phyloP scores from a whole-genome alignment of 306 rosid genomes.

The Senna tora region DNA sequence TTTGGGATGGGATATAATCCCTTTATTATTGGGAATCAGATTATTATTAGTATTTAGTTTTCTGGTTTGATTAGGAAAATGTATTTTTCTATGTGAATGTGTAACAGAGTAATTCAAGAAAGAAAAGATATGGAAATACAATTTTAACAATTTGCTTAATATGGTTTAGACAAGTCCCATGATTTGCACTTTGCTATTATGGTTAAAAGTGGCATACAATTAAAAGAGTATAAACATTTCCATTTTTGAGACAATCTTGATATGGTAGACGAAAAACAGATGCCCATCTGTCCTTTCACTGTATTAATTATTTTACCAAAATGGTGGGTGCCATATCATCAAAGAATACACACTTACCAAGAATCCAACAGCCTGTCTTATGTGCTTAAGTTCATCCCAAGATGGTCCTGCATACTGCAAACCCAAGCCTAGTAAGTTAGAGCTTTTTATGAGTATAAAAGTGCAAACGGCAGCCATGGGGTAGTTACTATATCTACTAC shows the following conservation, averaged over 20 bases:
- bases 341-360: conserved; percentile 56
- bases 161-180: neutral
- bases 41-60: too few relatives aligned
- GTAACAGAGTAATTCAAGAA: too few relatives aligned
- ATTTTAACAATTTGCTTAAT: too few relatives aligned
- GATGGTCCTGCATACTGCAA: conserved; percentile 82
- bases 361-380: conserved; percentile 91
- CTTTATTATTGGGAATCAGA: too few relatives aligned
- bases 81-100: too few relatives aligned
- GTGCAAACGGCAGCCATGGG: neutral
- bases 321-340: neutral
- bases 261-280: conserved; percentile 2
- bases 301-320: neutral
- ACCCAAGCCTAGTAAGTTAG: conserved; percentile 10
- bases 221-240: neutral
- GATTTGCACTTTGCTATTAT: conserved; percentile 11
- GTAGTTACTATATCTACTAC: conserved; percentile 10
- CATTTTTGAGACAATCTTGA: conserved; percentile 9
- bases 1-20: too few relatives aligned
- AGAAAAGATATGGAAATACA: too few relatives aligned
- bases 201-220: neutral
- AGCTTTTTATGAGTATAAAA: conserved; percentile 5
- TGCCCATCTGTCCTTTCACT: neutral
- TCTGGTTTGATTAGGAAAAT: too few relatives aligned
- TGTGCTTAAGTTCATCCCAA: conserved; percentile 93